Evolutionary conservation across 75 land plant species (phyloP).

Genomic region (Cupressus sempervirens): DNA sequence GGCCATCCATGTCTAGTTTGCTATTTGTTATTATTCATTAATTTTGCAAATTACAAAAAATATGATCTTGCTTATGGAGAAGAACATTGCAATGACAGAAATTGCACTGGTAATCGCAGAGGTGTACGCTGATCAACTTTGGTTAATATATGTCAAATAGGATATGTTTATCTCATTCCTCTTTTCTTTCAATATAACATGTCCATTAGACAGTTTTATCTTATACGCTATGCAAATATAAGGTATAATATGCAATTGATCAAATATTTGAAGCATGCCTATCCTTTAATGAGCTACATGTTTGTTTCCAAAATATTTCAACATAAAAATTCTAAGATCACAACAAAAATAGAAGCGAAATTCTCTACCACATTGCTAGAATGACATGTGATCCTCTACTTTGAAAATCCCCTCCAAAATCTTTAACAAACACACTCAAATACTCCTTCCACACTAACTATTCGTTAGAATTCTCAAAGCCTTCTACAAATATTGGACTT

Average conservation of each 20-base stretch:
- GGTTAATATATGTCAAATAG: not conserved
- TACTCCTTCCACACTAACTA: not conserved
- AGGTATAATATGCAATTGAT: not conserved
- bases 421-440: not conserved
- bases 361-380: not conserved
- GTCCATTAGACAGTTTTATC: not conserved
- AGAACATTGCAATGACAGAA: no score
- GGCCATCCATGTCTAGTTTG: no score
- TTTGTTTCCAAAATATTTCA: not conserved
- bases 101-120: no score
- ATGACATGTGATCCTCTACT: not conserved
- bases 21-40: no score
- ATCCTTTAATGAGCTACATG: not conserved
- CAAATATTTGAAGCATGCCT: not conserved
- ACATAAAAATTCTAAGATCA: not conserved
- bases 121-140: not conserved
- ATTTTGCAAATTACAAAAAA: no score
- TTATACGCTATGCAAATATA: not conserved
- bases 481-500: not conserved
- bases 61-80: no score
- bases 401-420: not conserved
- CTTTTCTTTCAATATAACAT: not conserved
- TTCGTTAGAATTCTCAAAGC: not conserved
- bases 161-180: not conserved
- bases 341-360: not conserved